A percentile compares a stretch with the other conserved stretches of the same genome.
Conservation (phyloP, 768 basidiomycete species). For the Gelatoporia subvermispora region DNA sequence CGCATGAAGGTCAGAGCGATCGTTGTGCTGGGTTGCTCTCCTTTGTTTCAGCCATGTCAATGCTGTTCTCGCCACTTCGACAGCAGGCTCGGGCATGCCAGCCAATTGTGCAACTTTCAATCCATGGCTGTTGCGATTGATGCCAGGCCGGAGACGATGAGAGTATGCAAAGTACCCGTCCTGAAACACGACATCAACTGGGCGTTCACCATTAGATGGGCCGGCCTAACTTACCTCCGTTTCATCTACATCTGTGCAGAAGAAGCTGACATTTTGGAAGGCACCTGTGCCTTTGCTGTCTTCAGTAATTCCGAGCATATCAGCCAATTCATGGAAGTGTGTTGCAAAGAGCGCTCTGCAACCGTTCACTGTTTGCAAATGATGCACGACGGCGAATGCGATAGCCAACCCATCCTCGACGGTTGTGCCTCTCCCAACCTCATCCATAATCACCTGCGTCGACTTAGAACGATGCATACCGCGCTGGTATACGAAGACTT, state of each 20-base stretch:
- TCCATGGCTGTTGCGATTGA: conserved; percentile 89
- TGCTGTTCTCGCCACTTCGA: conserved; percentile 56
- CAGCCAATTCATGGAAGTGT: conserved; percentile 93
- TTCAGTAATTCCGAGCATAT: conserved; percentile 66
- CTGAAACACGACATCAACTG: conserved; percentile 31
- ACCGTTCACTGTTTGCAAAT: conserved; percentile 64
- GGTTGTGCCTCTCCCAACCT: conserved; percentile 96
- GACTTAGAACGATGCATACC: background rate
- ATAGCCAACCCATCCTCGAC: conserved; percentile 90
- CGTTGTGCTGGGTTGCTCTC: background rate
- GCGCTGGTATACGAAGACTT: conserved; percentile 22
- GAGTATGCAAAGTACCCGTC: conserved; percentile 79
- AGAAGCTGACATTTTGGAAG: conserved; percentile 71
- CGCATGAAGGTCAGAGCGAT: conserved; percentile 7
- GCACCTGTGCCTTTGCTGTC: conserved; percentile 37
- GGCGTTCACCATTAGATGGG: background rate
- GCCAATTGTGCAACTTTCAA: conserved; percentile 86
- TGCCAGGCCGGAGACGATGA: conserved; percentile 73
- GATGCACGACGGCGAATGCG: conserved; percentile 85
- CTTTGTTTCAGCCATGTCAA: conserved; percentile 34
- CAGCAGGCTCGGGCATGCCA: conserved; percentile 65
- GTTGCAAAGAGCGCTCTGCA: conserved; percentile 94
- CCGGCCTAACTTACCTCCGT: conserved; percentile 46
- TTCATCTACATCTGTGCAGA: conserved; percentile 85
- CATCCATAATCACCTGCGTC: conserved; percentile 94